Base-by-base conservation (phyloP, 176 grass and related monocot species). In the Pontederia paniculata region DNA sequence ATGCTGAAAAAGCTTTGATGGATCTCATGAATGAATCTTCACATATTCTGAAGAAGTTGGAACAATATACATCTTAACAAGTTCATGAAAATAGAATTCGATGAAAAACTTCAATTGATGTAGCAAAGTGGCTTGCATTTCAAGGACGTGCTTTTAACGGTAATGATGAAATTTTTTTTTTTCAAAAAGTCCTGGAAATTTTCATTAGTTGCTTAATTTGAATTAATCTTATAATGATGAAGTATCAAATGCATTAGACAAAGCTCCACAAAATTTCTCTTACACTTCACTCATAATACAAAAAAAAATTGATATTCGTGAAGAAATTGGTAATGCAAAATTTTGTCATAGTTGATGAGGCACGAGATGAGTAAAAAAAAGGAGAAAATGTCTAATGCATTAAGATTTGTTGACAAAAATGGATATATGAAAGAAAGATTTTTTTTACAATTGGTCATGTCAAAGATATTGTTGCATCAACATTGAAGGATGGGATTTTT, bases 291-390 rank as follows among this genome's bases (percentile, higher is more conserved):
- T n/a, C 10, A 23, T 22, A 1, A 72, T 68, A 45, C 47, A 73
- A 17, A 53, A 78, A 23, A 18, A 41, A 7, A 61, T 28, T 8
- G 12, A 19, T 52, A 55, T 76, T 62, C 55, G 16, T 54, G 55
- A 73, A n/a, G 68, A 78, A 78, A 67, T 78, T n/a, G n/a, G n/a
- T n/a, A n/a, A n/a, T n/a, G n/a, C n/a, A n/a, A n/a, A n/a, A n/a
- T 37, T 68, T 43, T 48, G 54, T 61, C 25, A 66, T 73, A 20
- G 62, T 79, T 19, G 69, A 73, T 63, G 21, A 78, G 57, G 70
- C 60, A 8, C 60, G 44, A 51, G 69, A 78, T 60, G 61, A 44
- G 0, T 16, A 13, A 42, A 72, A 78, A 37, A 41, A 59, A 58
- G 43, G 58, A 66, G 51, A 50, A 72, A 58, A 65, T 65, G 58